phyloP scores from a whole-genome alignment of 2,329 filamentous ascomycete species.

The Alternaria arborescens region DNA sequence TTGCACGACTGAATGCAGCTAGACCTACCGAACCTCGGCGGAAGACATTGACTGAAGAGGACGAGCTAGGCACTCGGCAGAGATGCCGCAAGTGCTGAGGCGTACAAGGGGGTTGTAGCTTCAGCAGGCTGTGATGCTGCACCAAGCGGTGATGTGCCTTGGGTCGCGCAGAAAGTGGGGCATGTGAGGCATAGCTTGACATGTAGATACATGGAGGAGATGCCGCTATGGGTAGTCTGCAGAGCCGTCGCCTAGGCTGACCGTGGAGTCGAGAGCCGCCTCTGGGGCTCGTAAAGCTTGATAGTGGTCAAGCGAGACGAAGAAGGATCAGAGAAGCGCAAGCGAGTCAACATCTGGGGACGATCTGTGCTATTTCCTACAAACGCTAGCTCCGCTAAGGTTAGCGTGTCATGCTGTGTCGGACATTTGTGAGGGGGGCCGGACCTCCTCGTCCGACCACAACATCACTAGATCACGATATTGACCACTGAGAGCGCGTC shows the following conservation, averaged over 20 bases:
- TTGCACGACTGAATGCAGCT: slow-evolving; percentile 25
- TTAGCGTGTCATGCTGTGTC: slow-evolving; percentile 24
- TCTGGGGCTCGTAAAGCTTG: slow-evolving; percentile 12
- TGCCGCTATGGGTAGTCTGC: slow-evolving; percentile 19
- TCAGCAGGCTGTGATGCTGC: slow-evolving; percentile 23
- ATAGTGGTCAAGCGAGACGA: slow-evolving; percentile 2
- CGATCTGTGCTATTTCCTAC: slow-evolving; percentile 24
- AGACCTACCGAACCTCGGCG: slow-evolving; percentile 21
- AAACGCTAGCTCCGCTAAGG: slow-evolving; percentile 18
- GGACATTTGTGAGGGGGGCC: slow-evolving; percentile 41
- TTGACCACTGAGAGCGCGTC: slow-evolving; percentile 20
- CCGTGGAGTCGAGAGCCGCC: slow-evolving; percentile 20
- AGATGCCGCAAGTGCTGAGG: slow-evolving; percentile 23
- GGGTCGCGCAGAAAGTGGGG: slow-evolving; percentile 23
- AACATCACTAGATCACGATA: slow-evolving; percentile 21
- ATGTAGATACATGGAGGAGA: slow-evolving; percentile 16
- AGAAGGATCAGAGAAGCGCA: slow-evolving; percentile 24
- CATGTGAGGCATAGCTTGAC: slow-evolving; percentile 18
- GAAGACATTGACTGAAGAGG: slow-evolving; percentile 16
- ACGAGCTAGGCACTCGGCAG: slow-evolving; percentile 19
- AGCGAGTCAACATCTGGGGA: slow-evolving; percentile 11
- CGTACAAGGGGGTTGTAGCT: slow-evolving; percentile 26
- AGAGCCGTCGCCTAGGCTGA: slow-evolving; percentile 15
- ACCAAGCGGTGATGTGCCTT: slow-evolving; percentile 25
- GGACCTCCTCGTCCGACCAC: slow-evolving; percentile 27